phyloP scores from a whole-genome alignment of 2,329 filamentous ascomycete species.

The Aciculosporium take region DNA sequence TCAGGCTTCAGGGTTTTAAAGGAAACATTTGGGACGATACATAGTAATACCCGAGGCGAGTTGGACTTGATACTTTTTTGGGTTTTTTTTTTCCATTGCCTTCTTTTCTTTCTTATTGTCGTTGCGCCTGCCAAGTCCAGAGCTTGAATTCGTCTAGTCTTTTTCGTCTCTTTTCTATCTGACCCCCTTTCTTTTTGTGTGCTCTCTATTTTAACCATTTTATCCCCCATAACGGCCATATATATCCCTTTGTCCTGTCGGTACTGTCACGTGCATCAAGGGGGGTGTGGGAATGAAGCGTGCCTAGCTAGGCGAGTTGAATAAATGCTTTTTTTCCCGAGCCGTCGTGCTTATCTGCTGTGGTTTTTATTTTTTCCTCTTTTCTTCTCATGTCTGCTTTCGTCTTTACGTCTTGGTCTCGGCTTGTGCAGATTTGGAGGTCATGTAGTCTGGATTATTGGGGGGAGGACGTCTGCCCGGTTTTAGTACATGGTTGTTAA shows the following conservation, averaged over 20 bases:
- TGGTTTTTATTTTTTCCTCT: not conserved
- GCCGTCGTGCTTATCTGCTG: not conserved
- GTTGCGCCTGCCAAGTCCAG: not conserved
- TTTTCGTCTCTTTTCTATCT: not conserved
- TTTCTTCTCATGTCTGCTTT: too few species aligned
- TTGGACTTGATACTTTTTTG: conserved; percentile 8
- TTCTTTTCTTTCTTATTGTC: not conserved
- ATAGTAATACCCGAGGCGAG: conserved; percentile 7
- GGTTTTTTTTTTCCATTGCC: not conserved
- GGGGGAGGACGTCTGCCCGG: too few species aligned
- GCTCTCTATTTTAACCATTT: not conserved
- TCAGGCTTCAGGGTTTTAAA: not conserved
- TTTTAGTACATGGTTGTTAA: not conserved
- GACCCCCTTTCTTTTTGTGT: conserved; percentile 4
- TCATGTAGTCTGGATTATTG: too few species aligned
- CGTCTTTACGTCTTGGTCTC: too few species aligned
- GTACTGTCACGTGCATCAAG: conserved; percentile 7
- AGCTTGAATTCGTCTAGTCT: conserved; percentile 3
- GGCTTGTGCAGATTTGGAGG: too few species aligned
- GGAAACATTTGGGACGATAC: not conserved
- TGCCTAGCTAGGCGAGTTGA: conserved; percentile 3
- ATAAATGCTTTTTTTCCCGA: not conserved
- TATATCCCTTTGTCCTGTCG: conserved; percentile 4
- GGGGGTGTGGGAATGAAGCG: conserved; percentile 4
- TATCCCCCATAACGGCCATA: not conserved